phyloP scores from a whole-genome alignment of 1,139 yeast species.

The Geotrichum siamense region DNA sequence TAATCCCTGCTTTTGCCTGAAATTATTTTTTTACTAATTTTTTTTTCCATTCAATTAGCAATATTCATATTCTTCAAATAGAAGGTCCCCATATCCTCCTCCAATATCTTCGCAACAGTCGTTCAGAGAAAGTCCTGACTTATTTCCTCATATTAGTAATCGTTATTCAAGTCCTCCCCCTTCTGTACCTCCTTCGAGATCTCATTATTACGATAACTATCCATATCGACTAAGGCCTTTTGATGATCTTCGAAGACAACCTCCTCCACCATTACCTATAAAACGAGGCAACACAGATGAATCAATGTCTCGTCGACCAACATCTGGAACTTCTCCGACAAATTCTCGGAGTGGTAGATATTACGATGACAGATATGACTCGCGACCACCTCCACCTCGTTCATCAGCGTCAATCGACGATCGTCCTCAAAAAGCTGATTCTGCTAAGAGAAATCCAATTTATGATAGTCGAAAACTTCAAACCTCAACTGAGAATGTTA shows the following conservation, averaged over 20 bases:
- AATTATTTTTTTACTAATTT: neutral
- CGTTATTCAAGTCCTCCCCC: conserved; percentile 1
- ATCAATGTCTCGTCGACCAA: too few relatives aligned
- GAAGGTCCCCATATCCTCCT: neutral
- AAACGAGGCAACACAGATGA: too few relatives aligned
- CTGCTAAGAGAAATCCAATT: too few relatives aligned
- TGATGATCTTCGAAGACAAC: neutral
- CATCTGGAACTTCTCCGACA: too few relatives aligned
- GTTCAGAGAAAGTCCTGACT: neutral
- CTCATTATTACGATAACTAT: conserved; percentile 3
- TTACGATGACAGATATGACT: neutral
- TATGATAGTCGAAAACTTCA: too few relatives aligned
- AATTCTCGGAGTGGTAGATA: too few relatives aligned
- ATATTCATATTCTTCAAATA: neutral
- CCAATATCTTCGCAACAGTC: neutral
- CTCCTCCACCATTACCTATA: neutral
- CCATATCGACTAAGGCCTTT: neutral
- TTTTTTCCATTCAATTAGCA: neutral
- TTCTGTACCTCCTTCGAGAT: neutral
- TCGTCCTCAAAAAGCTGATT: too few relatives aligned
- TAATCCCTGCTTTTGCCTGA: neutral
- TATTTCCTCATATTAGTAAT: neutral
- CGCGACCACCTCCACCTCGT: neutral
- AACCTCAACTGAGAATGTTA: neutral
- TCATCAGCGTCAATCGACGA: neutral